These are phyloP conservation scores for Saturnispora hagleri DNA, from an alignment of 805 yeast species.

Conservation along the genomic window DNA sequence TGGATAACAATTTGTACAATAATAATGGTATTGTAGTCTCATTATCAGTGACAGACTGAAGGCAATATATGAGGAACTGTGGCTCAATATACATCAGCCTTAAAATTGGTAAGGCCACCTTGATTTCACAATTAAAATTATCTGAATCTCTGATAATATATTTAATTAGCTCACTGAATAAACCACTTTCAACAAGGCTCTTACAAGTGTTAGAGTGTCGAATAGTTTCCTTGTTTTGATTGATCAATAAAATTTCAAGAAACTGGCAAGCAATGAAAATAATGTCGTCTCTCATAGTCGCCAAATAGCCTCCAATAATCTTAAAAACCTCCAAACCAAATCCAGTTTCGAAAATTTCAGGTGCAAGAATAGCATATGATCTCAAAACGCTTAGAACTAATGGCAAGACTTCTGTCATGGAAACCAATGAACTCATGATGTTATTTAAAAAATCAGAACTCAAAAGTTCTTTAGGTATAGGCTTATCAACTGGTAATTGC, in stretches of 20 bases:
- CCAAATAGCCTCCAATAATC: conserved; percentile 43
- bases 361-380: conserved; percentile 48
- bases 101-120: conserved; percentile 30
- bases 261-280: conserved; percentile 45
- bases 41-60: conserved; percentile 1
- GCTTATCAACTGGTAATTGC: conserved; percentile 38
- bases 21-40: conserved; percentile 10
- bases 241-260: conserved; percentile 41
- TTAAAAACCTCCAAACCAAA: conserved; percentile 36
- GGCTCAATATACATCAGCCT: conserved; percentile 32
- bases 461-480: conserved; percentile 31
- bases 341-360: conserved; percentile 32
- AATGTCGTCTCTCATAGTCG: conserved; percentile 63
- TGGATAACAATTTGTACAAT: conserved; percentile 17
- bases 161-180: conserved; percentile 34
- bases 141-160: conserved; percentile 36
- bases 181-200: conserved; percentile 34
- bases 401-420: conserved; percentile 69
- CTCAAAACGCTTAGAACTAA: conserved; percentile 51
- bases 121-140: conserved; percentile 33
- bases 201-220: conserved; percentile 15
- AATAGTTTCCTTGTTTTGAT: conserved; percentile 12
- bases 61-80: conserved; percentile 23
- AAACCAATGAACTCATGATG: conserved; percentile 48
- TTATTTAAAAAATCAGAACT: conserved; percentile 35